These are phyloP conservation scores for Trypanosoma grayi DNA, from an alignment of 208 protist species.

Conservation along the genomic window DNA sequence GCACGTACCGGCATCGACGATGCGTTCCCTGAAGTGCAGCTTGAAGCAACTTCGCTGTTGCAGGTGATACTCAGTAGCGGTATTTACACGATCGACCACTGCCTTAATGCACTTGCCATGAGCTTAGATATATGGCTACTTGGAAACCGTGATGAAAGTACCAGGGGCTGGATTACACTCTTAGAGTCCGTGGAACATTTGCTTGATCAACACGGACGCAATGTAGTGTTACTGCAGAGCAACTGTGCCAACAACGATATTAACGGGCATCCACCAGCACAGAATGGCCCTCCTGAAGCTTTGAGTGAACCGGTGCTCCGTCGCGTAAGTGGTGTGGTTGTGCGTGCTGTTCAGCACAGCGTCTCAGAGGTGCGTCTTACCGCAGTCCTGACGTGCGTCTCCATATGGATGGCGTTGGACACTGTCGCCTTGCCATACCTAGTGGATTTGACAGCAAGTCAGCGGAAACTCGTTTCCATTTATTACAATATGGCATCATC, in stretches of 20 bases:
- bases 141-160: slow-evolving; percentile 25
- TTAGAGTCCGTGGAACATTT: slow-evolving; percentile 43
- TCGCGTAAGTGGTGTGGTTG: slow-evolving; percentile 33
- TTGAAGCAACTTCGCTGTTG: slow-evolving; percentile 40
- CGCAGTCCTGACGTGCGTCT: slow-evolving; percentile 23
- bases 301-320: slow-evolving; percentile 37
- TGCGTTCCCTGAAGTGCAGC: slow-evolving; percentile 69
- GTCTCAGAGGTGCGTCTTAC: slow-evolving; percentile 42
- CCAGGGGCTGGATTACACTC: slow-evolving; percentile 52
- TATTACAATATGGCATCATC: slow-evolving; percentile 35
- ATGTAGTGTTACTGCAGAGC: background rate
- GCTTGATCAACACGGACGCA: slow-evolving; percentile 28
- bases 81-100: slow-evolving; percentile 32
- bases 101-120: slow-evolving; percentile 39
- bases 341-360: slow-evolving; percentile 35
- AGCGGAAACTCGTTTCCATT: slow-evolving; percentile 58
- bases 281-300: background rate
- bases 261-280: background rate
- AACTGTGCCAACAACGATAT: no score
- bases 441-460: slow-evolving; percentile 28
- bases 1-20: slow-evolving; percentile 70
- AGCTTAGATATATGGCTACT: slow-evolving; percentile 52
- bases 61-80: slow-evolving; percentile 18
- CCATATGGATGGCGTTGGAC: slow-evolving; percentile 41
- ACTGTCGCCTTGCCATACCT: slow-evolving; percentile 42